Evolutionary conservation across 2,329 filamentous ascomycete genomes (phyloP), one percentile per base, ranked within the genome.

Genomic region (Dactylellina sp.): DNA sequence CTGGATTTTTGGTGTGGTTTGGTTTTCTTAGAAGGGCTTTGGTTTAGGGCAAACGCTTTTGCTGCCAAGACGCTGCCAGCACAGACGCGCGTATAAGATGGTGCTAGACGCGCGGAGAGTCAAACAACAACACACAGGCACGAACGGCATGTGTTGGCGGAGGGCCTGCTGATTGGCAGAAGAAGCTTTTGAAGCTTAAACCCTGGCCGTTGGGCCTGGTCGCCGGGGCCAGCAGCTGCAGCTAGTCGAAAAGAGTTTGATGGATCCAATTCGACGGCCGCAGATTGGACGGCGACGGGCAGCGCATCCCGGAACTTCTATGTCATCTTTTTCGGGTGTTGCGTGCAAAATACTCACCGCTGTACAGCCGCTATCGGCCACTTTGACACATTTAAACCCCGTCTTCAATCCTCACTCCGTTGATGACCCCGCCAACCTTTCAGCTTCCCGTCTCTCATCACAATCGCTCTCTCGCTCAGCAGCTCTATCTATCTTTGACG

Each of bases 11-110:
- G 60, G 66, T 71, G 59, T 60, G 68, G 64, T 53, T 53, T 24
- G 20, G n/a, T 49, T 32, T 46, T 55, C 49, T 70, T 46, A 28
- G 46, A 50, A 63, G 68, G 60, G 68, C 60, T 60, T 60, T 18
- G 53, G 14, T 72, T 72, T 72, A 72, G 68, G 68, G 68, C 68
- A 72, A 72, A 72, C 60, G 50, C 50, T 52, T n/a, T 18, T 14
- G 20, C n/a, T 12, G 53, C 53, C 46, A 59, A 62, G 66, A 47
- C 32, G 40, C n/a, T 1, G 20, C 18, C 24, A 49, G 11, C 16
- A 18, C 22, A 35, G 11, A 32, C 35, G 24, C 47, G 47, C 60
- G 60, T 22, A n/a, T 32, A n/a, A n/a, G n/a, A n/a, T 40, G 18
- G 24, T n/a, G 5, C 49, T 35, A 49, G 44, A 46, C 60, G 47